Base-by-base conservation (phyloP, 2,329 filamentous ascomycete species). In the Elsinoe perseae region DNA sequence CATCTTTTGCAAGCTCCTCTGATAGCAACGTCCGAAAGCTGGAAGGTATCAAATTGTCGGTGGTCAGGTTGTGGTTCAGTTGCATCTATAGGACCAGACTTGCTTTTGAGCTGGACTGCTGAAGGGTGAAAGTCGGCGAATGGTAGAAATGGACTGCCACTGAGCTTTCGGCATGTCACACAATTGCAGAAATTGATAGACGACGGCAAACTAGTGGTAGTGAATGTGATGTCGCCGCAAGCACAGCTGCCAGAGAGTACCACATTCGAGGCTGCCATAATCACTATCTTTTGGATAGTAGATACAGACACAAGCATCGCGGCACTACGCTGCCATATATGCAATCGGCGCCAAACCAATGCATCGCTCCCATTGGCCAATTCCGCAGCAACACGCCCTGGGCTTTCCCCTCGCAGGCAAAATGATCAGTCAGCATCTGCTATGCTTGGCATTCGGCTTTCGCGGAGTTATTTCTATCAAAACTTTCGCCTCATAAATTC, bases 1-100 rank as follows among this genome's bases (percentile, higher is more conserved):
- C 56, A 57, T 25, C 18, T 38, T 20, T 50, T 53, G 56, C 56
- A 57, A n/a, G 56, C 56, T 34, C 30, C 48, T 57, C 56, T 23
- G 21, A 40, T 52, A 16, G 56, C 56, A 2, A 57, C 20, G 12
- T 57, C 48, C 8, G 46, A 53, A 7, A 57, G 23, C 21, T 40
- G 12, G 23, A 57, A 52, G 21, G 34, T 34, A 14, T 57, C 20
- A 18, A 53, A 44, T 21, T 23, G 18, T 14, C 14, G 16, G 16
- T 44, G 23, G 12, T 43, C 34, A 4, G 48, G 32, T 27, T 30
- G 16, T 10, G 21, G 2, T 12, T 23, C n/a, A 2, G 53, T 56
- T 16, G 18, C 52, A 18, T 57, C 44, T 5, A 57, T 34, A 1
- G 10, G 8, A 4, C 18, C 16, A 8, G 32, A 36, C 2, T 44